A percentile compares a stretch with the other conserved stretches of the same genome.
Conservation (phyloP, 2,329 filamentous ascomycete species). For the Penicillium sp. region DNA sequence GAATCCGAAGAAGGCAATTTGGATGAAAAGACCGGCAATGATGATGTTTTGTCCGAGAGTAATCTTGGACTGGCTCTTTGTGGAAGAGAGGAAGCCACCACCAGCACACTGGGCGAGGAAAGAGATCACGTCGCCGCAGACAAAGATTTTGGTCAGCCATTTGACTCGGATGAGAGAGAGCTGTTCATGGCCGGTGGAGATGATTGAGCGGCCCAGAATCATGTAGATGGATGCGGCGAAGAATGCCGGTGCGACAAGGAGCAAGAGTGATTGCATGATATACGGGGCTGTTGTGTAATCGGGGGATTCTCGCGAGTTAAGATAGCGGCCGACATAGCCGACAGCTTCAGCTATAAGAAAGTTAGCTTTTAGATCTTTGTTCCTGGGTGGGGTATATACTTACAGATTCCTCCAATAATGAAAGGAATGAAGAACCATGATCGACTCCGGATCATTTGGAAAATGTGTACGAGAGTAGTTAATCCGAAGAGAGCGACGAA, state of each 20-base stretch:
- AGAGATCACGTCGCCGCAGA: constrained; percentile 48
- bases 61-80: not conserved
- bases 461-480: not conserved
- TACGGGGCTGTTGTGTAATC: constrained; percentile 21
- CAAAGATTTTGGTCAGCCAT: constrained; percentile 51
- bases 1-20: constrained; percentile 11
- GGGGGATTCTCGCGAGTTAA: not conserved
- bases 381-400: not conserved
- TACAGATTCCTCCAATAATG: constrained; percentile 3
- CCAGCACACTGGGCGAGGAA: constrained; percentile 46
- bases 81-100: not conserved
- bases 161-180: constrained; percentile 43
- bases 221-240: constrained; percentile 54
- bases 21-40: constrained; percentile 12
- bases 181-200: constrained; percentile 42
- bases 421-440: constrained; percentile 3
- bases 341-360: not conserved
- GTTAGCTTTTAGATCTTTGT: not conserved
- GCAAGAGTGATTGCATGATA: constrained; percentile 46
- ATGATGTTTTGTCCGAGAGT: not conserved
- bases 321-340: not conserved
- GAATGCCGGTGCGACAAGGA: constrained; percentile 50
- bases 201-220: constrained; percentile 46
- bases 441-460: not conserved
- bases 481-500: not conserved